phyloP scores from a whole-genome alignment of 1,284 basidiomycete species.

The Xerocomus nothofagi region DNA sequence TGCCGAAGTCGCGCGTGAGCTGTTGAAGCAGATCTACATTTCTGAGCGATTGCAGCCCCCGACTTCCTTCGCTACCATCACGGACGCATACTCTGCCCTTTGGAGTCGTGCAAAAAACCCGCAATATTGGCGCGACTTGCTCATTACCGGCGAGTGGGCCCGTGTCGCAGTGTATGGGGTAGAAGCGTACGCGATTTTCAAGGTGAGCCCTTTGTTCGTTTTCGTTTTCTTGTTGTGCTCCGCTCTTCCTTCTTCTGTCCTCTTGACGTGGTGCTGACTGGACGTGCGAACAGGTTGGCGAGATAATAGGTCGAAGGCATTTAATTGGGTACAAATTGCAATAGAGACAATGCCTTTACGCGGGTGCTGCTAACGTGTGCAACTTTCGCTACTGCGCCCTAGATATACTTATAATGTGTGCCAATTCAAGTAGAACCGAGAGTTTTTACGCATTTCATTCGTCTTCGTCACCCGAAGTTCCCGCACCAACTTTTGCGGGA shows the following conservation, averaged over 20 bases:
- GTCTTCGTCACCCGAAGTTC: not conserved
- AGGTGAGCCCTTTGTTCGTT: conserved; percentile 45
- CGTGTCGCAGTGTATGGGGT: conserved; percentile 82
- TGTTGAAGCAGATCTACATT: conserved; percentile 90
- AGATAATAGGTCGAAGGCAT: conserved; percentile 85
- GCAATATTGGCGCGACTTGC: conserved; percentile 69
- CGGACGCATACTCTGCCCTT: conserved; percentile 72
- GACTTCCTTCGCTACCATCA: conserved; percentile 60
- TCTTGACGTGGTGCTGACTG: conserved; percentile 22
- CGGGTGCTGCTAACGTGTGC: not conserved
- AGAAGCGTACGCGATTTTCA: conserved; percentile 88
- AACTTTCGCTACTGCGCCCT: conserved; percentile 2
- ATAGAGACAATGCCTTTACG: conserved; percentile 41
- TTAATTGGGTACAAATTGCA: conserved; percentile 82
- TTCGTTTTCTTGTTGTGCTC: conserved; percentile 31
- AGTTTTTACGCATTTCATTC: conserved; percentile 1
- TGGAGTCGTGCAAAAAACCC: conserved; percentile 67
- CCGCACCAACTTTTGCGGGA: not conserved
- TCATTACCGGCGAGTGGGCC: conserved; percentile 76
- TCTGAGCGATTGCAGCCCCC: conserved; percentile 88
- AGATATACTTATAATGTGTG: conserved; percentile 16
- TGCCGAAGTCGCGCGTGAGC: conserved; percentile 77
- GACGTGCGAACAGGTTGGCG: conserved; percentile 63
- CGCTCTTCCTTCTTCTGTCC: not conserved
- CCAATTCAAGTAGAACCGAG: conserved; percentile 1